These are phyloP conservation scores for Fusarium sp. DNA, from an alignment of 2,329 filamentous ascomycete species.

Conservation along the genomic window DNA sequence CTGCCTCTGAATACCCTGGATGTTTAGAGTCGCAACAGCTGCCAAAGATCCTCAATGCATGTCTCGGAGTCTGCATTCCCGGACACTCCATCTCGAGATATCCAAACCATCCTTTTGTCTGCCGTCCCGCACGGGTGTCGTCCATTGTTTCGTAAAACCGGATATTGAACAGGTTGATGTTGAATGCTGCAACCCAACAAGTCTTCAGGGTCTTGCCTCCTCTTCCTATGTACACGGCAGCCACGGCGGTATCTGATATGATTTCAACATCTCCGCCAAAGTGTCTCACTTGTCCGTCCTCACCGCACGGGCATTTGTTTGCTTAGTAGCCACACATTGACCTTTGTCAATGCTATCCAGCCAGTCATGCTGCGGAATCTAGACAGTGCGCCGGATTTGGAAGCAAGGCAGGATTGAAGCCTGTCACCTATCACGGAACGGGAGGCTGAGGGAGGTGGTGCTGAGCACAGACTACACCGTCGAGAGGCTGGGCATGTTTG, in stretches of 20 bases:
- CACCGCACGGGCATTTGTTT: conserved; percentile 17
- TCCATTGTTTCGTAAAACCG: conserved; percentile 16
- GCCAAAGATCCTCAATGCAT: conserved; percentile 40
- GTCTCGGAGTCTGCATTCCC: conserved; percentile 37
- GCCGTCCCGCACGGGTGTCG: conserved; percentile 16
- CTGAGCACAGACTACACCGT: conserved; percentile 31
- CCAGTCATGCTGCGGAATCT: conserved; percentile 34
- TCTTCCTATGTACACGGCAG: conserved; percentile 6
- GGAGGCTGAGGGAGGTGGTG: conserved; percentile 36
- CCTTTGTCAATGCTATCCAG: conserved; percentile 3
- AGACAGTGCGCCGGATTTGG: conserved; percentile 39
- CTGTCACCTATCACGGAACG: conserved; percentile 24
- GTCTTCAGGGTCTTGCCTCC: conserved; percentile 20
- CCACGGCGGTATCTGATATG: conserved; percentile 11
- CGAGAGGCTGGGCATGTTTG: conserved; percentile 23
- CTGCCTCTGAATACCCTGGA: neutral
- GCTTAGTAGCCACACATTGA: conserved; percentile 38
- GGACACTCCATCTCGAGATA: conserved; percentile 39
- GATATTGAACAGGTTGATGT: conserved; percentile 25
- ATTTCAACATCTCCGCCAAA: conserved; percentile 23
- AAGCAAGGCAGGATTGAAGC: conserved; percentile 23
- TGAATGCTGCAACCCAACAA: conserved; percentile 22
- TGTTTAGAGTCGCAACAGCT: conserved; percentile 23
- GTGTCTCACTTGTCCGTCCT: conserved; percentile 35
- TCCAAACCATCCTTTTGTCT: conserved; percentile 14